Percentiles rank a stretch among this genome's conserved stretches.
Evolutionary conservation across 2,329 filamentous ascomycete genomes (phyloP).

Genomic region (Aaosphaeria pasadenensis): DNA sequence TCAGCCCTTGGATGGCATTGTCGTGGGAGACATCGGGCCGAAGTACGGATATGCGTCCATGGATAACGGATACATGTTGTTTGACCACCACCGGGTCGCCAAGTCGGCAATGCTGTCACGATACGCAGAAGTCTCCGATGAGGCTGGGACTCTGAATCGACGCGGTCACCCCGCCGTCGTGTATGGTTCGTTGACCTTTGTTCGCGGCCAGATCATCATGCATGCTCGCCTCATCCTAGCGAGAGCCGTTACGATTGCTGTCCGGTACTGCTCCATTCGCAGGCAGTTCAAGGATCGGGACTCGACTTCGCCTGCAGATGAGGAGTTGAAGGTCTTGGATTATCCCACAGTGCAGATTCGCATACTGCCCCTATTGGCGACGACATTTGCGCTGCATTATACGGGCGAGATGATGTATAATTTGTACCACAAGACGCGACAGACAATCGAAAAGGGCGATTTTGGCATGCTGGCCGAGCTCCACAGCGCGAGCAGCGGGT

Average conservation of each 20-base stretch:
- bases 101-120: slow-evolving; percentile 49
- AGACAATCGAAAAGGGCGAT: slow-evolving; percentile 49
- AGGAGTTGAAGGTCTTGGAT: slow-evolving; percentile 47
- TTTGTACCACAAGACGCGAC: slow-evolving; percentile 46
- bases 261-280: slow-evolving; percentile 49
- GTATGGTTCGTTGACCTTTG: slow-evolving; percentile 50
- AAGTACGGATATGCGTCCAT: slow-evolving; percentile 54
- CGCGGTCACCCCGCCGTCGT: slow-evolving; percentile 49
- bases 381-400: slow-evolving; percentile 50
- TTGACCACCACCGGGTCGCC: slow-evolving; percentile 46
- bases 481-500: slow-evolving; percentile 52
- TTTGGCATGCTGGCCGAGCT: slow-evolving; percentile 50
- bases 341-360: slow-evolving; percentile 56
- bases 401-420: slow-evolving; percentile 50
- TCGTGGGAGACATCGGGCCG: slow-evolving; percentile 55
- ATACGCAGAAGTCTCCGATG: slow-evolving; percentile 48
- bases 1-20: slow-evolving; percentile 46
- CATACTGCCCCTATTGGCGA: slow-evolving; percentile 52
- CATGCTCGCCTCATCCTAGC: slow-evolving; percentile 53
- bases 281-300: slow-evolving; percentile 52
- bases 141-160: slow-evolving; percentile 45
- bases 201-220: slow-evolving; percentile 48
- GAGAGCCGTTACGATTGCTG: slow-evolving; percentile 52
- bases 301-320: slow-evolving; percentile 32
- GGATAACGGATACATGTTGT: slow-evolving; percentile 56